A percentile compares a stretch with the other conserved stretches of the same genome.
Conservation (phyloP, 371 early-diverging fungal genomes). For the Mortierella sp. region DNA sequence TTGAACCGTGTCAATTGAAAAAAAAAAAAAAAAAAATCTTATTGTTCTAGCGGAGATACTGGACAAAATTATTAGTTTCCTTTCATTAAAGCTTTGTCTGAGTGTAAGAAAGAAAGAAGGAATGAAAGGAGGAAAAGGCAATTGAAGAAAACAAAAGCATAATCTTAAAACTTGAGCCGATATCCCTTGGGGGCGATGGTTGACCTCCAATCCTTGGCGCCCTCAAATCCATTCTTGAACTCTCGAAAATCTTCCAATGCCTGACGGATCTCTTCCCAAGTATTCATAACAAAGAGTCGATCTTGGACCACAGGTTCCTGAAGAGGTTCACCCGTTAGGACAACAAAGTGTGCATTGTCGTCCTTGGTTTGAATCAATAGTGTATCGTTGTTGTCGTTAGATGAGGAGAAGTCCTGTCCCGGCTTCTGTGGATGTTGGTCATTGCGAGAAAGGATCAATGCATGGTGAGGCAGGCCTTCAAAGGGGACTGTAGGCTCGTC, state of each 20-base stretch:
- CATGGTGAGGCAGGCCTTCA: conserved; percentile 62
- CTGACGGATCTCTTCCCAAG: conserved; percentile 61
- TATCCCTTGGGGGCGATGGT: conserved; percentile 43
- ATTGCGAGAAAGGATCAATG: conserved; percentile 59
- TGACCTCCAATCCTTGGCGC: conserved; percentile 50
- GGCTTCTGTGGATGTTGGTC: conserved; percentile 26
- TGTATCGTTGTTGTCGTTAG: conserved; percentile 16
- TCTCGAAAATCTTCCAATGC: conserved; percentile 58
- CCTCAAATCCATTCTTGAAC: conserved; percentile 58
- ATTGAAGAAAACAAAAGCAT: too few species aligned
- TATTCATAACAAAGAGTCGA: conserved; percentile 74
- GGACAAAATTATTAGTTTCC: too few species aligned
- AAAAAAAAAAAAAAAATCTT: too few species aligned
- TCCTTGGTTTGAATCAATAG: conserved; percentile 60
- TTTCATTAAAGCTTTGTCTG: too few species aligned
- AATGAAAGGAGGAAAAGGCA: too few species aligned
- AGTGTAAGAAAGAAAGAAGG: too few species aligned
- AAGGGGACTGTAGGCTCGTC: conserved; percentile 9
- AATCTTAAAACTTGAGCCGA: conserved; percentile 29
- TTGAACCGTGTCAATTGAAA: too few species aligned
- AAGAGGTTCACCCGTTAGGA: conserved; percentile 65
- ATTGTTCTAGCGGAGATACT: too few species aligned
- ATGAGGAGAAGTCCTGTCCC: too few species aligned
- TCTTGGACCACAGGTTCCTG: conserved; percentile 59
- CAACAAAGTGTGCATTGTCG: conserved; percentile 65